phyloP scores from a whole-genome alignment of 2,329 filamentous ascomycete genomes.

The Aureobasidium uvarum region DNA sequence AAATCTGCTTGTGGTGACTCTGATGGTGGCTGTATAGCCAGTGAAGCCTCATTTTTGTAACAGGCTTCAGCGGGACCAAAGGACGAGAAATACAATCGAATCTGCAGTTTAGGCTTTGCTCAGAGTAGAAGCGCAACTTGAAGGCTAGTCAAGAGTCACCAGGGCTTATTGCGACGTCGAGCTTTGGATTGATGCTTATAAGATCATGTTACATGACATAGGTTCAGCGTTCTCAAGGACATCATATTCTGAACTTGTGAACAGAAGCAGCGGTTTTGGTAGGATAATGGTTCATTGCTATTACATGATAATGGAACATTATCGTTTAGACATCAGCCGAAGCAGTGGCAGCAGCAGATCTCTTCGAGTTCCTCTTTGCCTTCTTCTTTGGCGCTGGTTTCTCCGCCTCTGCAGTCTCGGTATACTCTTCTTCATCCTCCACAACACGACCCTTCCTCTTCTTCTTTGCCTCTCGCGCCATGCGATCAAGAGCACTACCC shows the following conservation, averaged over 20 bases:
- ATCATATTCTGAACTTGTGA: background rate
- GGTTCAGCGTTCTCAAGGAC: too few species aligned
- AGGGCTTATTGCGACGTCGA: background rate
- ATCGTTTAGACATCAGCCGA: constrained; percentile 9
- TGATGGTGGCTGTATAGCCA: background rate
- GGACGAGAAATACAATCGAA: background rate
- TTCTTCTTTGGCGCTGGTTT: constrained; percentile 21
- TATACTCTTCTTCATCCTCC: constrained; percentile 26
- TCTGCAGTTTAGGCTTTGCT: too few species aligned
- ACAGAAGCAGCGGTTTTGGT: background rate
- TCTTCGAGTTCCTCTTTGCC: constrained; percentile 25
- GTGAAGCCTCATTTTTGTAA: background rate
- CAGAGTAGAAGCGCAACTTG: background rate
- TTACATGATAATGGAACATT: background rate
- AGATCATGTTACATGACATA: background rate
- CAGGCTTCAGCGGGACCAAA: background rate
- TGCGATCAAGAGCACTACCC: constrained; percentile 68
- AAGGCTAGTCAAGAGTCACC: background rate
- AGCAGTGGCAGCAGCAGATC: constrained; percentile 21
- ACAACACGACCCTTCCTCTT: constrained; percentile 32
- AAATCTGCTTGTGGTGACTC: background rate
- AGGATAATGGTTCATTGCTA: background rate
- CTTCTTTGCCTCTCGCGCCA: constrained; percentile 57
- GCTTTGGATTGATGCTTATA: background rate
- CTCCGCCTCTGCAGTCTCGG: background rate